Conservation (phyloP, 257 asterid genomes). For the Gardenia jasminoides region DNA sequence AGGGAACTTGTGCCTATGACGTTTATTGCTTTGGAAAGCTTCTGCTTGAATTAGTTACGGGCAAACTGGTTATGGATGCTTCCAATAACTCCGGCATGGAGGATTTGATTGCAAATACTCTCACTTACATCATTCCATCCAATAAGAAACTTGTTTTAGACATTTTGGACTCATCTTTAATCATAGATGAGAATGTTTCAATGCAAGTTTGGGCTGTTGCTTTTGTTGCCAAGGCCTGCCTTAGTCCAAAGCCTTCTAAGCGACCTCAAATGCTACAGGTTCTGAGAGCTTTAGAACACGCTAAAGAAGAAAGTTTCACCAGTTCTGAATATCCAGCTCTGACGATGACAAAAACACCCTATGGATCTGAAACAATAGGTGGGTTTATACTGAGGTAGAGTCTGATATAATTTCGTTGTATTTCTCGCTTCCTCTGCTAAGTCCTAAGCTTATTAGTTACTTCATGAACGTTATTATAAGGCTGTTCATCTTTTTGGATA, state of each 20-base stretch:
- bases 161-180: constrained; percentile 1
- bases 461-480: not conserved
- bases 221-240: constrained; percentile 8
- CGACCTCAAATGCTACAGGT: constrained; percentile 64
- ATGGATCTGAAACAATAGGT: not conserved
- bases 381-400: not conserved
- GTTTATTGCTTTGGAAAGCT: constrained; percentile 19
- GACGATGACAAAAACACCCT: not conserved
- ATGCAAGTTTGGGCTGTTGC: not conserved
- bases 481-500: too few relatives aligned
- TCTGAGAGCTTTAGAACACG: constrained; percentile 60
- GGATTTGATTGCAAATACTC: constrained; percentile 8
- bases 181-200: not conserved
- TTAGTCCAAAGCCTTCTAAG: not conserved
- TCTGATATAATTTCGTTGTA: too few relatives aligned
- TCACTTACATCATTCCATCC: constrained; percentile 31
- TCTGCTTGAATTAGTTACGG: constrained; percentile 7
- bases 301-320: constrained; percentile 58
- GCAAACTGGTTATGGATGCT: not conserved
- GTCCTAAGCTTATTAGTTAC: not conserved
- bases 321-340: constrained; percentile 60
- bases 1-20: constrained; percentile 11
- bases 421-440: not conserved
- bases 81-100: constrained; percentile 21
- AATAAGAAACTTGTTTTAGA: not conserved